Evolutionary conservation across 805 yeast species (phyloP).

Genomic region (Torulaspora delbrueckii): DNA sequence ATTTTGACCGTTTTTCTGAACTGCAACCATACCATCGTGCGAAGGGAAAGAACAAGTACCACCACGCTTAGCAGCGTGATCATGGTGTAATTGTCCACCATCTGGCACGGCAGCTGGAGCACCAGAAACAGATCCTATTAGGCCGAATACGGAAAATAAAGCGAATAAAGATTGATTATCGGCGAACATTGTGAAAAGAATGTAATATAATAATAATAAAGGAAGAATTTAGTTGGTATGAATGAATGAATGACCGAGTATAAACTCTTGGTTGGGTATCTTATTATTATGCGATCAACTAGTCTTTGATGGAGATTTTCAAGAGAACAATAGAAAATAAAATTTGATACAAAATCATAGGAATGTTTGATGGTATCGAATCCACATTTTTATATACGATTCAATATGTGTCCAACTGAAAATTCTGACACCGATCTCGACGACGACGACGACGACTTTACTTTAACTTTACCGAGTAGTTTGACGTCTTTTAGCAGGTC

Average conservation of each 20-base stretch:
- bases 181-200: constrained; percentile 11
- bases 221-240: constrained; percentile 9
- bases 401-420: not conserved
- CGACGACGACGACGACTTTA: not conserved
- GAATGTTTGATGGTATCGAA: not conserved
- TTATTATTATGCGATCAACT: not conserved
- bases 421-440: not conserved
- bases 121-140: constrained; percentile 6
- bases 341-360: not conserved
- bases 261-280: not conserved
- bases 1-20: constrained; percentile 52
- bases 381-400: not conserved
- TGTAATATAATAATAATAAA: constrained; percentile 3
- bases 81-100: constrained; percentile 21
- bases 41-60: constrained; percentile 65
- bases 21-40: constrained; percentile 61
- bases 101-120: constrained; percentile 19
- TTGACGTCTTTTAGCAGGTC: not conserved
- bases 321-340: not conserved
- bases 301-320: not conserved
- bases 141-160: constrained; percentile 8
- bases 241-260: not conserved
- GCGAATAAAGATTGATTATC: constrained; percentile 8
- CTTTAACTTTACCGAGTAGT: not conserved
- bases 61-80: constrained; percentile 25